Percentiles rank a stretch among this genome's conserved stretches.
Conservation (phyloP, 345 rosid species). For the Atalantia buxifolia region DNA sequence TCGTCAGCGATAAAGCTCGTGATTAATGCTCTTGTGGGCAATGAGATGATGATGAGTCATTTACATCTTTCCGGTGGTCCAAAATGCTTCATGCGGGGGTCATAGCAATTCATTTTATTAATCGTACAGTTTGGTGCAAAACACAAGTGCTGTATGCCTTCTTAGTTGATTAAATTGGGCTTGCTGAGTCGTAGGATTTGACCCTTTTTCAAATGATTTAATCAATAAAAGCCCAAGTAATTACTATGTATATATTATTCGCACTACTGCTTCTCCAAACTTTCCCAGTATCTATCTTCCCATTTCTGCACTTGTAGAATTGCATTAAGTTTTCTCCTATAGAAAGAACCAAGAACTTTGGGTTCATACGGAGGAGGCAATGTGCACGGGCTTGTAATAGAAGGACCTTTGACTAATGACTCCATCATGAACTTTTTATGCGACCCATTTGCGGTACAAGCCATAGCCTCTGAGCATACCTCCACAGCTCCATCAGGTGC, state of each 20-base stretch:
- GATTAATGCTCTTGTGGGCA: neutral
- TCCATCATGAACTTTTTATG: slow-evolving; percentile 49
- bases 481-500: slow-evolving; percentile 47
- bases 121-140: too few relatives aligned
- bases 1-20: neutral
- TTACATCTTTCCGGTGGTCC: neutral
- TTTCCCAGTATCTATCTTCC: slow-evolving; percentile 53
- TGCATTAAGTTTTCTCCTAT: slow-evolving; percentile 34
- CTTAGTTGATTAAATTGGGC: too few relatives aligned
- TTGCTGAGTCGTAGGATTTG: too few relatives aligned
- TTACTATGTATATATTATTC: too few relatives aligned
- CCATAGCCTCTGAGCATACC: slow-evolving; percentile 56
- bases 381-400: slow-evolving; percentile 42
- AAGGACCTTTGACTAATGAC: slow-evolving; percentile 49
- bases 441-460: slow-evolving; percentile 40
- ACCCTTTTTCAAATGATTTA: too few relatives aligned
- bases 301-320: slow-evolving; percentile 50
- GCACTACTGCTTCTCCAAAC: slow-evolving; percentile 5
- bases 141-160: too few relatives aligned
- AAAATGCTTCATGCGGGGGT: neutral
- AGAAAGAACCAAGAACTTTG: slow-evolving; percentile 21
- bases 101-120: neutral
- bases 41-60: neutral
- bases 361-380: slow-evolving; percentile 57
- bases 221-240: too few relatives aligned